Conservation (phyloP, 1,139 yeast genomes). For the Protomyces lactucae-debilis region DNA sequence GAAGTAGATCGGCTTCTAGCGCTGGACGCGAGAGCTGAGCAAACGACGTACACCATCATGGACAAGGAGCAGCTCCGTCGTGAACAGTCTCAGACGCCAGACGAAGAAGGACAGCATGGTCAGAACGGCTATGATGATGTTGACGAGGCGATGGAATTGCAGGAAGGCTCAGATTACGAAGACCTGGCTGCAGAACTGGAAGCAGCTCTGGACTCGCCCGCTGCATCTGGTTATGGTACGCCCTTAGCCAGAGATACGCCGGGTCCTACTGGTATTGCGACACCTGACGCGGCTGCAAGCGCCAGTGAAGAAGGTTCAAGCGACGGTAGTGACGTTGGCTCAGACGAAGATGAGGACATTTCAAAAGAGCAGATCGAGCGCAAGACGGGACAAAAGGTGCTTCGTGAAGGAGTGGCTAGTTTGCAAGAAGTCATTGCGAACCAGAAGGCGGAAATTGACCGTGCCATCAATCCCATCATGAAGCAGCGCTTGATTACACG, state of each 20-base stretch:
- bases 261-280: constrained; percentile 33
- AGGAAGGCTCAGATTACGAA: constrained; percentile 33
- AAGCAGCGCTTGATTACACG: constrained; percentile 81
- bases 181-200: constrained; percentile 38
- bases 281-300: constrained; percentile 1
- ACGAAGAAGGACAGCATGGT: constrained; percentile 33
- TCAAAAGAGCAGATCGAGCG: constrained; percentile 44
- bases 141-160: constrained; percentile 17
- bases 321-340: constrained; percentile 51
- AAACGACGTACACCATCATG: constrained; percentile 68
- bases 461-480: constrained; percentile 82
- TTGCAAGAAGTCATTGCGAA: constrained; percentile 72
- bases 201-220: constrained; percentile 33
- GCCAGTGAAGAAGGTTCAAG: constrained; percentile 42
- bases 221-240: neutral
- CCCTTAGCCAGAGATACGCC: constrained; percentile 35
- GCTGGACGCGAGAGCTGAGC: constrained; percentile 79
- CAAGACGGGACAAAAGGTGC: constrained; percentile 60
- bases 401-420: constrained; percentile 81
- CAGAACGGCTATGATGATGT: neutral
- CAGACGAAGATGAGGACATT: constrained; percentile 50
- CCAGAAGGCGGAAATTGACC: constrained; percentile 66
- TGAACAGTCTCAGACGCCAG: constrained; percentile 33
- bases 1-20: constrained; percentile 71
- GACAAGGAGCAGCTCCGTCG: constrained; percentile 46